A percentile compares a stretch with the other conserved stretches of the same genome.
phyloP scores from a whole-genome alignment of 2,329 filamentous ascomycete genomes.

The Nannizziopsis barbatae region DNA sequence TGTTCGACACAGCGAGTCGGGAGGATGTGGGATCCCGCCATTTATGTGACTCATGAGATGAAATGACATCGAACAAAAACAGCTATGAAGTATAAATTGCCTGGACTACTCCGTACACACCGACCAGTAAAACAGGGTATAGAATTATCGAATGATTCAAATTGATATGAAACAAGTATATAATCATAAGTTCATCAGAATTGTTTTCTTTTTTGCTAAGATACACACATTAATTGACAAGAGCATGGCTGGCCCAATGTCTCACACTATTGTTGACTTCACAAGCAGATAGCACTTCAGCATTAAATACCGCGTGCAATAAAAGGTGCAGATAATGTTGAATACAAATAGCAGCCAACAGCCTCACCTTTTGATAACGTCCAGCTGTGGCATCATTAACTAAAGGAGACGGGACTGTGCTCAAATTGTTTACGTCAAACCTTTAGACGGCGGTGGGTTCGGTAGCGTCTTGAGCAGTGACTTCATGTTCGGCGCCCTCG shows the following conservation, averaged over 20 bases:
- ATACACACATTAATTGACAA: slow-evolving; percentile 18
- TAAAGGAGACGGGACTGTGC: neutral
- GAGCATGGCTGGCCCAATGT: neutral
- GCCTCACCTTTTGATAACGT: neutral
- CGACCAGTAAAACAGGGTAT: neutral
- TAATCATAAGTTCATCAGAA: slow-evolving; percentile 3
- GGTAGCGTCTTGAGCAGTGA: slow-evolving; percentile 30
- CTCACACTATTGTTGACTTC: neutral
- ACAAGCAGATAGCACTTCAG: neutral
- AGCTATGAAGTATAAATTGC: no score
- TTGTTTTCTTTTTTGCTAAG: slow-evolving; percentile 11
- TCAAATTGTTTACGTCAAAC: neutral
- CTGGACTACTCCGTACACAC: neutral
- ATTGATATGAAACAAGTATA: neutral
- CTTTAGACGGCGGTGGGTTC: slow-evolving; percentile 29
- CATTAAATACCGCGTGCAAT: slow-evolving; percentile 1
- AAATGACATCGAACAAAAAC: no score
- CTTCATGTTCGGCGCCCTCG: slow-evolving; percentile 38
- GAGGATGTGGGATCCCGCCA: no score
- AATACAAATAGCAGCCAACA: neutral
- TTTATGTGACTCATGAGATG: no score
- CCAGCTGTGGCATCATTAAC: slow-evolving; percentile 1
- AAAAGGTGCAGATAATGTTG: slow-evolving; percentile 13
- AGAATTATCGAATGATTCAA: neutral
- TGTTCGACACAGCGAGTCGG: no score